phyloP scores from a whole-genome alignment of 495 filamentous ascomycete species.

The Cercophora scortea region DNA sequence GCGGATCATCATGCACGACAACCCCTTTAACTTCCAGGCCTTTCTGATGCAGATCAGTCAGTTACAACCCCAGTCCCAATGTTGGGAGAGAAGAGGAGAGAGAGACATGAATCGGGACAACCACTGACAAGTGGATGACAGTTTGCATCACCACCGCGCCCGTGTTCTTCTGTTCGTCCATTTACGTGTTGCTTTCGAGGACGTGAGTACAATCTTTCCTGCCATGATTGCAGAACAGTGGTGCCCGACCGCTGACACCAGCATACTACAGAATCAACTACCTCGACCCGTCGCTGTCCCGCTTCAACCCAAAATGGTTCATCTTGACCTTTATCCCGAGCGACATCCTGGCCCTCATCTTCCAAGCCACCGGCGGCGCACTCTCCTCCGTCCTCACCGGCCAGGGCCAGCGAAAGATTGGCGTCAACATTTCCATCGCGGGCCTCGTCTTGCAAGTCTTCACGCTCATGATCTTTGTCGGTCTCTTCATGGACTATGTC shows the following conservation, averaged over 20 bases:
- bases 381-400: constrained; percentile 16
- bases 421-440: constrained; percentile 11
- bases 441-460: constrained; percentile 37
- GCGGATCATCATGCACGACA: constrained; percentile 35
- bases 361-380: constrained; percentile 47
- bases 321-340: constrained; percentile 46
- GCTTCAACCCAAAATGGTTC: constrained; percentile 45
- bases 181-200: constrained; percentile 36
- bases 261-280: constrained; percentile 29
- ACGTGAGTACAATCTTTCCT: background rate
- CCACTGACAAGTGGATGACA: background rate
- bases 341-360: constrained; percentile 40
- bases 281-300: constrained; percentile 40
- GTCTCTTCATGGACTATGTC: constrained; percentile 36
- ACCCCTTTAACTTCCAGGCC: constrained; percentile 38
- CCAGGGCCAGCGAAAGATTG: constrained; percentile 10
- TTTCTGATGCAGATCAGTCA: constrained; percentile 46
- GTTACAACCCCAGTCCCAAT: constrained; percentile 1
- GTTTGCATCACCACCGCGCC: constrained; percentile 50
- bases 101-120: background rate
- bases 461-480: constrained; percentile 34
- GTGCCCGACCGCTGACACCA: background rate
- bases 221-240: background rate
- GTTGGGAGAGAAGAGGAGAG: background rate
- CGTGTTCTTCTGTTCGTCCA: constrained; percentile 49